A percentile compares a stretch with the other conserved stretches of the same genome.
These are phyloP conservation scores for Flaveria brownii DNA, from an alignment of 129 eudicot genomes.

Conservation along the genomic window DNA sequence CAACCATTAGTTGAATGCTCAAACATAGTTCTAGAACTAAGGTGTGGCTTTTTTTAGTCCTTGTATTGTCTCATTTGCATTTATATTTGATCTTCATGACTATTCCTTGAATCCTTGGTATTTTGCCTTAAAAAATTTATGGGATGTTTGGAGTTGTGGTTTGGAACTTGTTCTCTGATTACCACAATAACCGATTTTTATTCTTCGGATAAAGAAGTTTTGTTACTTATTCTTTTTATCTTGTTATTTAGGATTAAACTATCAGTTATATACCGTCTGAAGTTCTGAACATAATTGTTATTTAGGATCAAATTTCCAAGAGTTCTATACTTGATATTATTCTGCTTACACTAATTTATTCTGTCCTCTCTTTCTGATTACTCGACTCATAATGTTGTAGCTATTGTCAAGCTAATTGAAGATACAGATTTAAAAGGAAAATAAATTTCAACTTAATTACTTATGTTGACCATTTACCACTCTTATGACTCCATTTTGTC, in stretches of 20 bases:
- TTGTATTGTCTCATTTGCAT: conserved; percentile 8
- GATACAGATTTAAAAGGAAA: neutral
- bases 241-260: neutral
- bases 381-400: neutral
- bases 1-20: neutral
- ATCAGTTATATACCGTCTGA: neutral
- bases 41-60: conserved; percentile 7
- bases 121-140: neutral
- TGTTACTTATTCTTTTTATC: neutral
- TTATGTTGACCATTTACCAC: conserved; percentile 17
- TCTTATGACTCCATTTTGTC: conserved; percentile 24
- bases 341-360: neutral
- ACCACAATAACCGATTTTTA: neutral
- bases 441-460: neutral
- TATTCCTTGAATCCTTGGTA: neutral
- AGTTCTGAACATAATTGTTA: neutral
- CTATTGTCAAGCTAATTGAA: neutral
- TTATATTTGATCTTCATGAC: neutral
- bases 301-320: neutral
- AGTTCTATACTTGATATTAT: neutral
- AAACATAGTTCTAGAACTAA: neutral
- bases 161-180: neutral
- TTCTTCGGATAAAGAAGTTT: neutral
- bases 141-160: neutral
- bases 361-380: neutral